phyloP scores from a whole-genome alignment of 441 rosid genomes.

The Erodium texanum region DNA sequence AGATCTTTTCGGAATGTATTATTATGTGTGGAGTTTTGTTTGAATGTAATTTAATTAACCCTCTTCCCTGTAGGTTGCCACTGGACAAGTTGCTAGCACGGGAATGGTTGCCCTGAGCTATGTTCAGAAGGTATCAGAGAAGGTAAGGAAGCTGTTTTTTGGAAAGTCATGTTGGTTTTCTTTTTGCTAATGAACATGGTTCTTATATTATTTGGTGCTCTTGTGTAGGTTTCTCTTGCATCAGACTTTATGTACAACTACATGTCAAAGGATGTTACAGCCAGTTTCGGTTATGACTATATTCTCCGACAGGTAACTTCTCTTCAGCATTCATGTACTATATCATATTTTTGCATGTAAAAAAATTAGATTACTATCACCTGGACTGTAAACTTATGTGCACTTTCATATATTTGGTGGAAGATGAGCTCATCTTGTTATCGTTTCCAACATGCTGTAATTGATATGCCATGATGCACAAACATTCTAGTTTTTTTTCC shows the following conservation, averaged over 20 bases:
- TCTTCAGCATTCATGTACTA: constrained; percentile 7
- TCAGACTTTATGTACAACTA: constrained; percentile 82
- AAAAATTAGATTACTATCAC: background rate
- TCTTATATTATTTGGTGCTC: constrained; percentile 17
- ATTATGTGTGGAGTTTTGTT: background rate
- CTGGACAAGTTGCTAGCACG: constrained; percentile 92
- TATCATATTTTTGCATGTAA: background rate
- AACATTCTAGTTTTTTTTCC: too few species aligned
- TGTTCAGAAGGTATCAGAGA: constrained; percentile 91
- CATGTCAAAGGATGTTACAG: constrained; percentile 68
- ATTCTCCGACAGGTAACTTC: constrained; percentile 75
- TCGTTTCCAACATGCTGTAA: too few species aligned
- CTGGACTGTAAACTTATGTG: background rate
- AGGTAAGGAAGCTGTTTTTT: constrained; percentile 38
- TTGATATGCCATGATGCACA: too few species aligned
- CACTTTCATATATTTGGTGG: background rate
- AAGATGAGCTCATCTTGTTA: too few species aligned
- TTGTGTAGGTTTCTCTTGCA: constrained; percentile 72
- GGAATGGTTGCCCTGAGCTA: constrained; percentile 79
- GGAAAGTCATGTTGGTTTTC: background rate
- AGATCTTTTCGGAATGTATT: too few species aligned
- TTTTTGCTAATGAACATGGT: background rate
- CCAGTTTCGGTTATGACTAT: constrained; percentile 93
- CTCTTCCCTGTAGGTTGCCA: constrained; percentile 43
- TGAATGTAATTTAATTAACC: background rate